A percentile compares a stretch with the other conserved stretches of the same genome.
Conservation (phyloP, 2,329 filamentous ascomycete species). For the Cladosporium austrohemisphaericum region DNA sequence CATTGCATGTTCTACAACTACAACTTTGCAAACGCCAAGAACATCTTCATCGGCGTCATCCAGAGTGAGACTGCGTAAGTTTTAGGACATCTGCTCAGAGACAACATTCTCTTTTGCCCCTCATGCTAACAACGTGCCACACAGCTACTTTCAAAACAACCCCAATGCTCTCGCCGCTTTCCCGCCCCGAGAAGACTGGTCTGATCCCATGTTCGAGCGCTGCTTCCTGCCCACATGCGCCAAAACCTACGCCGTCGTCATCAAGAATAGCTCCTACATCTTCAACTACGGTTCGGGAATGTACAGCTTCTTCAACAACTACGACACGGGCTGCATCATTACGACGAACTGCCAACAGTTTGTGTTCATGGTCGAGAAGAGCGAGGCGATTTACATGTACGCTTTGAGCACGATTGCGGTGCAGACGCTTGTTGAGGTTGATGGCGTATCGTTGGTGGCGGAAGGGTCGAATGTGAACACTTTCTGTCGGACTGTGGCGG, state of each 20-base stretch:
- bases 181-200: conserved; percentile 52
- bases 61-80: conserved; percentile 83
- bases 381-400: conserved; percentile 43
- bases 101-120: not conserved
- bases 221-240: conserved; percentile 56
- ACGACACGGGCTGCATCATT: conserved; percentile 46
- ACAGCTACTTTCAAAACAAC: conserved; percentile 70
- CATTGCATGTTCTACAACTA: conserved; percentile 70
- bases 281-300: conserved; percentile 55
- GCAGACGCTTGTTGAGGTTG: conserved; percentile 43
- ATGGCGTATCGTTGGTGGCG: conserved; percentile 26
- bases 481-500: conserved; percentile 26
- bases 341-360: conserved; percentile 48
- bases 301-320: conserved; percentile 57
- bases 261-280: conserved; percentile 56
- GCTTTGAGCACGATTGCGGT: conserved; percentile 44
- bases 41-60: conserved; percentile 77
- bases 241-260: conserved; percentile 73
- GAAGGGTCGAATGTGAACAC: conserved; percentile 23
- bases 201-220: conserved; percentile 66
- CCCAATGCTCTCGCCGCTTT: conserved; percentile 68
- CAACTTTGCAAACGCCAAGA: conserved; percentile 71
- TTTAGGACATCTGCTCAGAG: not conserved
- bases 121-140: not conserved
- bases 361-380: conserved; percentile 41